phyloP scores from a whole-genome alignment of 2,329 filamentous ascomycete species.

The Diaporthe ilicicola region DNA sequence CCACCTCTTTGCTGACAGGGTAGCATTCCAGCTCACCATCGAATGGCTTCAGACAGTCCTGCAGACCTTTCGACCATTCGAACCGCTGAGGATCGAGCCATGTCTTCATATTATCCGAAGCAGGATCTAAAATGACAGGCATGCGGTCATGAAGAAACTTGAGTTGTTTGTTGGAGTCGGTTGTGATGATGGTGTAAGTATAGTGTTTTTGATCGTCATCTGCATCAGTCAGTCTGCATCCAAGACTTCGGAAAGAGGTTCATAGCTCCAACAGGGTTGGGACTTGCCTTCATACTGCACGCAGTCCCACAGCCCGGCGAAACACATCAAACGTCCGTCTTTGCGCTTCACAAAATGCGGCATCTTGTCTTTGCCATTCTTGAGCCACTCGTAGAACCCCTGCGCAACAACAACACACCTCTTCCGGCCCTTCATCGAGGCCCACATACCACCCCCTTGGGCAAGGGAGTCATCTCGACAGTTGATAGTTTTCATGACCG shows the following conservation, averaged over 20 bases:
- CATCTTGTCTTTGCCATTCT: slow-evolving; percentile 81
- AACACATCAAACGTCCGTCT: slow-evolving; percentile 85
- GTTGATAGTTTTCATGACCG: slow-evolving; percentile 90
- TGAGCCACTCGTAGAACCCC: slow-evolving; percentile 97
- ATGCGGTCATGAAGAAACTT: slow-evolving; percentile 92
- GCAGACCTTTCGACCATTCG: slow-evolving; percentile 82
- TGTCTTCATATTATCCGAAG: slow-evolving; percentile 71
- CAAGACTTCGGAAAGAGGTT: not conserved
- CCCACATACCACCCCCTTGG: slow-evolving; percentile 86
- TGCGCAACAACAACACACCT: slow-evolving; percentile 88
- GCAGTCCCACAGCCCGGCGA: slow-evolving; percentile 93
- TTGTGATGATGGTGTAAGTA: slow-evolving; percentile 95
- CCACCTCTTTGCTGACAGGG: slow-evolving; percentile 86
- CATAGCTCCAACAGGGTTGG: not conserved
- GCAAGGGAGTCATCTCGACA: slow-evolving; percentile 88
- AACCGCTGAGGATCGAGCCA: slow-evolving; percentile 81
- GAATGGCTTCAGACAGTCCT: slow-evolving; percentile 81
- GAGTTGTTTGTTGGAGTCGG: slow-evolving; percentile 82
- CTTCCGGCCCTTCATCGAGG: slow-evolving; percentile 87
- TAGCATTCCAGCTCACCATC: slow-evolving; percentile 84
- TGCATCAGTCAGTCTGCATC: slow-evolving; percentile 32
- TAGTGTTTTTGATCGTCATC: slow-evolving; percentile 76
- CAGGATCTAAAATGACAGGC: slow-evolving; percentile 89
- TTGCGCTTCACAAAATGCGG: slow-evolving; percentile 85
- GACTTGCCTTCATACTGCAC: slow-evolving; percentile 77